Evolutionary conservation across 73 alveolate genomes (phyloP).

Genomic region (Symbiodinium natans): DNA sequence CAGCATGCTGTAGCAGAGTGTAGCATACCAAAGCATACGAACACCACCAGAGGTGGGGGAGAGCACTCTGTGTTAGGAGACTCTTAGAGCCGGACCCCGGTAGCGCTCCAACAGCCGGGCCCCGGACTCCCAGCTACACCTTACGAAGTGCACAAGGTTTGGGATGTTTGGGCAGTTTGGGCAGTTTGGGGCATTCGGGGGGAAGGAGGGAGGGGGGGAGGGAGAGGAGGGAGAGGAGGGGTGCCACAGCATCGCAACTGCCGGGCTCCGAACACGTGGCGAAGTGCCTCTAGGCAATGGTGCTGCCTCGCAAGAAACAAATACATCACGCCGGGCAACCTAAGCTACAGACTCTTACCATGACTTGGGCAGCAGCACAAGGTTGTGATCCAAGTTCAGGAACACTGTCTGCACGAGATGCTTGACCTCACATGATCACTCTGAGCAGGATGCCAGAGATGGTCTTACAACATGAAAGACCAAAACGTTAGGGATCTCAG

Average conservation of each 20-base stretch:
- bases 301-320: constrained; percentile 34
- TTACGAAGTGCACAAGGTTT: not conserved
- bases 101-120: not conserved
- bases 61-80: too few relatives aligned
- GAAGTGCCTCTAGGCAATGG: constrained; percentile 48
- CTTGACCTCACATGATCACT: not conserved
- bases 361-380: not conserved
- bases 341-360: not conserved
- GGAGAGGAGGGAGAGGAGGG: not conserved
- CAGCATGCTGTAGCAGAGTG: too few relatives aligned
- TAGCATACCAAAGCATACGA: too few relatives aligned
- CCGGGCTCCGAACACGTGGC: constrained; percentile 20
- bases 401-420: constrained; percentile 22
- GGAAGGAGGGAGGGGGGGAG: not conserved
- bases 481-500: too few relatives aligned
- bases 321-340: not conserved
- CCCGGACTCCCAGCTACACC: constrained; percentile 49
- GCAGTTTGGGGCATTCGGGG: not conserved
- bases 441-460: too few relatives aligned
- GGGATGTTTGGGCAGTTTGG: too few relatives aligned
- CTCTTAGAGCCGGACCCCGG: not conserved
- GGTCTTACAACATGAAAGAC: too few relatives aligned
- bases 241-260: not conserved
- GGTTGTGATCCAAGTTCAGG: constrained; percentile 36
- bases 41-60: too few relatives aligned